Conservation (phyloP, 495 filamentous ascomycete genomes). For the Rhypophila decipiens region DNA sequence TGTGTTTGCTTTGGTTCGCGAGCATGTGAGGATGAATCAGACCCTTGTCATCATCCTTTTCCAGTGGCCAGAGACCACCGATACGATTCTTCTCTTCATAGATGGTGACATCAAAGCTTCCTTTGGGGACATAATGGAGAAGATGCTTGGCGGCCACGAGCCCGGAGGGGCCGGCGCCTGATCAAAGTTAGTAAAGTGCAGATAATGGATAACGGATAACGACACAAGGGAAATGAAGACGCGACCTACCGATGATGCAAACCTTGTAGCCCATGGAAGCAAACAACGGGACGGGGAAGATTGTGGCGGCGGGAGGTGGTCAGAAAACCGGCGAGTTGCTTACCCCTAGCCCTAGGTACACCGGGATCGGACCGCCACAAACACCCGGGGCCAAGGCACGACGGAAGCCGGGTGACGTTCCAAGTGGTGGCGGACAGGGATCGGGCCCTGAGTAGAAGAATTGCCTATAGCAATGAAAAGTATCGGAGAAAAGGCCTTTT, state of each 20-base stretch:
- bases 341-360: too few relatives aligned
- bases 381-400: constrained; percentile 9
- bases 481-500: too few relatives aligned
- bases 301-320: not conserved
- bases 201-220: not conserved
- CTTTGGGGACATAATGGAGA: constrained; percentile 50
- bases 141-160: constrained; percentile 78
- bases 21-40: constrained; percentile 61
- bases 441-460: too few relatives aligned
- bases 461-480: too few relatives aligned
- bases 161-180: constrained; percentile 76
- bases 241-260: constrained; percentile 57
- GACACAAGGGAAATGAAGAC: not conserved
- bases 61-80: constrained; percentile 70
- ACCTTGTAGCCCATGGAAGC: constrained; percentile 48
- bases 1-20: constrained; percentile 74
- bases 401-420: not conserved
- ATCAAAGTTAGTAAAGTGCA: not conserved
- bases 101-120: constrained; percentile 58
- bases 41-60: constrained; percentile 33
- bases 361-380: constrained; percentile 5
- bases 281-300: not conserved
- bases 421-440: too few relatives aligned
- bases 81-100: constrained; percentile 61
- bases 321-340: too few relatives aligned